These are phyloP conservation scores for Clonostachys sp. DNA, from an alignment of 2,329 filamentous ascomycete genomes.

Conservation along the genomic window DNA sequence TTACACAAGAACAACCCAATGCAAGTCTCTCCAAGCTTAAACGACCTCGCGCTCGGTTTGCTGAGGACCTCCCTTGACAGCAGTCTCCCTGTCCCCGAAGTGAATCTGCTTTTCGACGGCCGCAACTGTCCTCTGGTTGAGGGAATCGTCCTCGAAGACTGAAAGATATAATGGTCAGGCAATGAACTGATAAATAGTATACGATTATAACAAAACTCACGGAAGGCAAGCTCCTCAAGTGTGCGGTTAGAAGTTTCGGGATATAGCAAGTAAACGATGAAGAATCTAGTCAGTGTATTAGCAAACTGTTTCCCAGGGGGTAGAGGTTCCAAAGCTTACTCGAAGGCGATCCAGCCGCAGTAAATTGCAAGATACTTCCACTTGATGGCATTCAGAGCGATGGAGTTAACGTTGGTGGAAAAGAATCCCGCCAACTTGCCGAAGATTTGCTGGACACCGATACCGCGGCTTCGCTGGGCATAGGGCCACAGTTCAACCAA, in stretches of 20 bases:
- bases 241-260: conserved; percentile 37
- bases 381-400: conserved; percentile 20
- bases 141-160: conserved; percentile 33
- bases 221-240: conserved; percentile 52
- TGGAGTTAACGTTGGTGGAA: conserved; percentile 41
- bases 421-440: conserved; percentile 34
- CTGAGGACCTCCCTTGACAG: not conserved
- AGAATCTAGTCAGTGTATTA: conserved; percentile 1
- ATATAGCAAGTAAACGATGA: conserved; percentile 32
- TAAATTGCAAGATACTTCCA: conserved; percentile 27
- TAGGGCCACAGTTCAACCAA: conserved; percentile 41
- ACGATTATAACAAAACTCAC: conserved; percentile 17
- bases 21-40: too few species aligned
- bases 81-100: conserved; percentile 7
- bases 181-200: not conserved
- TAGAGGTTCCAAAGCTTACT: conserved; percentile 20
- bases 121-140: conserved; percentile 27
- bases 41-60: too few species aligned
- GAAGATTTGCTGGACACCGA: conserved; percentile 49
- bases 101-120: conserved; percentile 32
- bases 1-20: too few species aligned
- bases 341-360: conserved; percentile 16
- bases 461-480: conserved; percentile 49
- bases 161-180: conserved; percentile 6
- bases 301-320: conserved; percentile 59